Evolutionary conservation across 2,329 filamentous ascomycete genomes (phyloP), one percentile per base, ranked within the genome.

Genomic region (Lasiodiplodia citricola): DNA sequence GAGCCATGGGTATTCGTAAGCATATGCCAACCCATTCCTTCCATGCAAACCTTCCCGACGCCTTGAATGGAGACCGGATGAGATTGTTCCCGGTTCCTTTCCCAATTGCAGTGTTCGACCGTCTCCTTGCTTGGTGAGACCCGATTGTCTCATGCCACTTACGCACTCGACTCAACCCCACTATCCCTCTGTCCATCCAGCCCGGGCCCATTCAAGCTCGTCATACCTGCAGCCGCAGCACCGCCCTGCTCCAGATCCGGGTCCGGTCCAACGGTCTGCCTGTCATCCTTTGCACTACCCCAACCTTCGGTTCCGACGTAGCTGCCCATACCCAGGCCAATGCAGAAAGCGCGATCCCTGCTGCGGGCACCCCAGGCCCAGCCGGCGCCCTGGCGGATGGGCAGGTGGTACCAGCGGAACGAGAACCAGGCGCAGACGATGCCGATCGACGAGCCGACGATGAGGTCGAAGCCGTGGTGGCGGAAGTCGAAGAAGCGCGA

Each of bases 391-490:
- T 87, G 85, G 23, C 83, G 84, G 71, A 97, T 89, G 0, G 94
- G 93, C 11, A 96, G 82, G 76, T 97, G 93, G 77, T 97, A 97
- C 82, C 91, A 93, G 28, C 92, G 86, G 83, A 97, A 97, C 3
- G 90, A 87, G 73, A 95, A 89, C 77, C 90, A 90, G 23, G 92
- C 87, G 47, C 87, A 87, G 55, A 89, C 80, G 16, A 90, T 86
- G 10, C 95, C 95, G 70, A 97, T 91, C 14, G 92, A 72, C 67
- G 90, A 91, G n/a, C 95, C 95, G 71, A 92, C 93, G 2, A 97
- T 81, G 72, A 97, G 92, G 72, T 98, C 95, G 77, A 97, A 95
- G n/a, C 91, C 94, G 77, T 95, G 92, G 79, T 98, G 95, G 50
- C 92, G 89, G 82, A 91, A 96, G 79, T 97, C 91, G 70, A 91